phyloP scores from a whole-genome alignment of 345 rosid species.

The Populus davidiana region DNA sequence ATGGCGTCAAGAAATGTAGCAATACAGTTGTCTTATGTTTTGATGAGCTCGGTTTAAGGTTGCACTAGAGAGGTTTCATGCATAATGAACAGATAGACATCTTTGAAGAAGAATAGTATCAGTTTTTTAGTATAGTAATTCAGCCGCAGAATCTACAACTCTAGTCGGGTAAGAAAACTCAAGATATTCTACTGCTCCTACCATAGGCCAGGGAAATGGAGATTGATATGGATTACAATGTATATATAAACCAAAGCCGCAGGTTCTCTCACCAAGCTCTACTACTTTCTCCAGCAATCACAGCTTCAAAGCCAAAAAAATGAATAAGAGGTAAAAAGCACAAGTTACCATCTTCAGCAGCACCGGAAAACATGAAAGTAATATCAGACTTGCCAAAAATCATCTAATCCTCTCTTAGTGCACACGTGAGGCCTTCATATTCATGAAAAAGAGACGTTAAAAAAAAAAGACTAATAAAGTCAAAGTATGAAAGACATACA shows the following conservation, averaged over 20 bases:
- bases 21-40: not conserved
- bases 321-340: not conserved
- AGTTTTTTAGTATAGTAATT: not conserved
- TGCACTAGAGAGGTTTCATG: not conserved
- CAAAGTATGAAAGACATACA: slow-evolving; percentile 28
- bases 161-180: not conserved
- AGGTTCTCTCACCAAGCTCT: not conserved
- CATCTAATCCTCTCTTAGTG: not conserved
- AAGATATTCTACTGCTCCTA: not conserved
- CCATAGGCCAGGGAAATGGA: not conserved
- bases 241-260: not conserved
- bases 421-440: not conserved
- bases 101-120: not conserved
- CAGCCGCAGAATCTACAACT: not conserved
- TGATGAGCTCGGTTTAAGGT: not conserved
- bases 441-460: not conserved
- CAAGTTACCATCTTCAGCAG: not conserved
- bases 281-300: slow-evolving; percentile 7
- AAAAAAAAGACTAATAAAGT: not conserved
- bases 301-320: not conserved
- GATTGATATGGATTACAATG: not conserved
- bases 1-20: not conserved
- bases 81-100: not conserved
- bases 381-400: not conserved
- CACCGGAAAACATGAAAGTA: not conserved